Conservation (phyloP, 352 stramenopile species). For the Peronosclerospora sorghi region DNA sequence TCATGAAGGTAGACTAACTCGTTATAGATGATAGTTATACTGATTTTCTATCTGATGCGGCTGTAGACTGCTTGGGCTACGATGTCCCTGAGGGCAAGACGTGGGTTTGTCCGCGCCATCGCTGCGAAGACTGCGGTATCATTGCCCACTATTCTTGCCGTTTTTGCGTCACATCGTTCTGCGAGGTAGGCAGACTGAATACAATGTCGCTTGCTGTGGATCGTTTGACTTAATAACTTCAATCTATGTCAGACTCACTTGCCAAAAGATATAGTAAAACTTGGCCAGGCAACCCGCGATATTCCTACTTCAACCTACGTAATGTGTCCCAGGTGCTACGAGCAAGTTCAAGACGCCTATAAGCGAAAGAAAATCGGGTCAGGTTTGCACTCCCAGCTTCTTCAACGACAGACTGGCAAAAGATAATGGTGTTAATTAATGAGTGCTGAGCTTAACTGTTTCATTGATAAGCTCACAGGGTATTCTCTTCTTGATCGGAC, state of each 20-base stretch:
- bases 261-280: constrained; percentile 21
- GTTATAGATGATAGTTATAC: background rate
- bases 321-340: constrained; percentile 39
- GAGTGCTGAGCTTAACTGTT: too few species aligned
- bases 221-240: background rate
- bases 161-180: constrained; percentile 69
- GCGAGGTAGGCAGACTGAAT: constrained; percentile 22
- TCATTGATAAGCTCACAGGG: background rate
- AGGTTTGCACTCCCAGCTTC: constrained; percentile 26
- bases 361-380: constrained; percentile 34
- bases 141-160: constrained; percentile 43
- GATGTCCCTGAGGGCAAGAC: constrained; percentile 38
- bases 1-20: constrained; percentile 38
- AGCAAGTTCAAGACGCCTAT: constrained; percentile 22
- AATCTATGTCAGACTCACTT: constrained; percentile 30
- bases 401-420: constrained; percentile 13
- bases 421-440: constrained; percentile 3
- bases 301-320: constrained; percentile 49
- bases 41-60: constrained; percentile 1
- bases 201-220: background rate
- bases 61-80: constrained; percentile 57
- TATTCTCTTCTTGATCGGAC: background rate
- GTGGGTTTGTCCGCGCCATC: constrained; percentile 62
- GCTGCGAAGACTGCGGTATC: constrained; percentile 51
- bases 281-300: constrained; percentile 40